Conservation (phyloP, 2,329 filamentous ascomycete species). For the Ophiostoma populinum region DNA sequence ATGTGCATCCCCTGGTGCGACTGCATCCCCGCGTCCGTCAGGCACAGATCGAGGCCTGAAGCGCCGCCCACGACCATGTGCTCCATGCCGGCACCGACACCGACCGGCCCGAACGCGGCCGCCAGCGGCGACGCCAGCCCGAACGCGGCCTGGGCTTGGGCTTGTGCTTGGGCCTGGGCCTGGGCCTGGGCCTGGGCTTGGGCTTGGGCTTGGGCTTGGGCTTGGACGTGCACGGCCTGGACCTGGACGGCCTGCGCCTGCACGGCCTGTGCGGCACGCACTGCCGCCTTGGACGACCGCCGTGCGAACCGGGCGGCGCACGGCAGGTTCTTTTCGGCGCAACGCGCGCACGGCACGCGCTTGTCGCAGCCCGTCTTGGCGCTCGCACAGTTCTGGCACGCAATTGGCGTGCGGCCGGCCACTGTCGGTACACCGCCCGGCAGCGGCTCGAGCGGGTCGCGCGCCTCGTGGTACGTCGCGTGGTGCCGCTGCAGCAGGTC, state of each 20-base stretch:
- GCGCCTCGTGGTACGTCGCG: conserved; percentile 32
- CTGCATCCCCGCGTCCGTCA: conserved; percentile 8
- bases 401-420: conserved; percentile 27
- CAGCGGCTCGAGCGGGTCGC: conserved; percentile 27
- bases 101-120: too few species aligned
- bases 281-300: conserved; percentile 29
- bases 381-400: conserved; percentile 30
- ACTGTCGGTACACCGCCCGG: conserved; percentile 26
- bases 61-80: conserved; percentile 5
- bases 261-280: conserved; percentile 24
- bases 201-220: too few species aligned
- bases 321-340: conserved; percentile 28
- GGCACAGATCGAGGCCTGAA: conserved; percentile 8
- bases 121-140: too few species aligned
- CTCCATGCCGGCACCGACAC: conserved; percentile 6
- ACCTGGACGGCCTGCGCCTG: background rate
- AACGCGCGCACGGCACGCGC: conserved; percentile 29
- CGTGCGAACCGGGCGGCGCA: conserved; percentile 32
- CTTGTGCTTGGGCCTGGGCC: too few species aligned
- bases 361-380: conserved; percentile 36
- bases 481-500: conserved; percentile 34
- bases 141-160: too few species aligned
- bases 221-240: too few species aligned
- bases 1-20: conserved; percentile 6
- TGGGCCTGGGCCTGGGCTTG: too few species aligned